Evolutionary conservation across 306 rosid species (phyloP), one percentile per base, ranked within the genome.

Genomic region (Casuarina glauca): DNA sequence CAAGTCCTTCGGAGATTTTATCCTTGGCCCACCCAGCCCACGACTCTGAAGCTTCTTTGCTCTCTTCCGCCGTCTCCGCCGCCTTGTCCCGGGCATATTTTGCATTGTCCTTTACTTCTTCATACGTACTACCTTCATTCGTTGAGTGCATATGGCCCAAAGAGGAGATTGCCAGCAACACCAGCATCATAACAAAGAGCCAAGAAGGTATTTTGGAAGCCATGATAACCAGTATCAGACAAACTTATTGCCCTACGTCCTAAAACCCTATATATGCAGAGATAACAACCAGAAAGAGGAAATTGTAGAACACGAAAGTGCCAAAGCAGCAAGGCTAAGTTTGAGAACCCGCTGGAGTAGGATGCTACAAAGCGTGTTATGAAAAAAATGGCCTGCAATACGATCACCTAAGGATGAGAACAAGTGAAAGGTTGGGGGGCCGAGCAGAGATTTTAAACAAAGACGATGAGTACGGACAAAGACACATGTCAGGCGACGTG

Each of bases 11-110:
- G 0, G 78, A 60, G 75, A 93, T 60, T 79, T 84, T 94, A 74
- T 94, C 97, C 69, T 92, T 90, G 3, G 97, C 95, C 97, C 98
- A 92, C n/a, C 68, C 94, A 4, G 93, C 72, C 98, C 98, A 92
- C 13, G 91, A 69, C 75, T 89, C 98, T 10, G 92, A 55, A 0
- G 83, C 75, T 75, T 89, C 88, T 77, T 79, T 82, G 3, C 78
- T 90, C 6, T 81, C 85, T 53, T 69, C 53, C 0, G 78, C 88
- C 1, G 80, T 82, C 78, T 84, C 94, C 38, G 55, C 82, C 42
- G 48, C 90, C 81, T 49, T 78, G 43, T 78, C 70, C 15, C 63
- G 78, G 6, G 75, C 67, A 15, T 70, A 54, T 76, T 69, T 46
- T 0, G 80, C 50, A 63, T 80, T 77, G 3, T 38, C 88, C 70